Percentiles rank a stretch among this genome's conserved stretches.
Evolutionary conservation across 805 yeast genomes (phyloP).

Genomic region (Sugiyamaella boreocaroliniensis): DNA sequence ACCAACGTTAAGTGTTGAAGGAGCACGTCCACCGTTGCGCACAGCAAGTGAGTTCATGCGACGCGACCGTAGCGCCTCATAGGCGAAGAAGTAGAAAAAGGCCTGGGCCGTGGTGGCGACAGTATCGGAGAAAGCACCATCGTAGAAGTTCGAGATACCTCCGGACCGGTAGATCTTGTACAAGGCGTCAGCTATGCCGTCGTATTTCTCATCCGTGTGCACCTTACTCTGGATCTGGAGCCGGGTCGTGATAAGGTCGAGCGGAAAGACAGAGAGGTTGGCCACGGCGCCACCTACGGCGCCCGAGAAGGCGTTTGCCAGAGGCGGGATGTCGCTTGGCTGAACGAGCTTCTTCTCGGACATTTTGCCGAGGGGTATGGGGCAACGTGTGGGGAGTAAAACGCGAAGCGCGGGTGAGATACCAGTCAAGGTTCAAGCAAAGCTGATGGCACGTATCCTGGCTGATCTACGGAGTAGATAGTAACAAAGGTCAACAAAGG

Average conservation of each 20-base stretch:
- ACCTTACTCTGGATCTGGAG: slow-evolving; percentile 27
- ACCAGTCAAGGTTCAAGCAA: not conserved
- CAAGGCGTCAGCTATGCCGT: slow-evolving; percentile 70
- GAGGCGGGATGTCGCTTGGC: slow-evolving; percentile 25
- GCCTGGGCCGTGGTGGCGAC: slow-evolving; percentile 27
- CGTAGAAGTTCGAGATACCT: slow-evolving; percentile 67
- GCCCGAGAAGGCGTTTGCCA: slow-evolving; percentile 28
- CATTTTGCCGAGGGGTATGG: not conserved
- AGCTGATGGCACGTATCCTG: no score
- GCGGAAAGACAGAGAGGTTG: slow-evolving; percentile 25
- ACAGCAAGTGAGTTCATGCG: slow-evolving; percentile 17
- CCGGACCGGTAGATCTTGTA: slow-evolving; percentile 60
- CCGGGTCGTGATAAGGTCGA: slow-evolving; percentile 29
- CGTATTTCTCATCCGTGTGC: slow-evolving; percentile 34
- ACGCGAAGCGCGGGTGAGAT: not conserved
- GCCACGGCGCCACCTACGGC: slow-evolving; percentile 31
- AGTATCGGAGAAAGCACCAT: slow-evolving; percentile 57
- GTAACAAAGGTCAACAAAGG: no score
- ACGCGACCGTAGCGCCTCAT: slow-evolving; percentile 25
- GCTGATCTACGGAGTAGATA: no score
- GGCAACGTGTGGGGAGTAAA: not conserved
- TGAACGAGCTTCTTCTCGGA: slow-evolving; percentile 7
- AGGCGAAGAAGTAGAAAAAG: slow-evolving; percentile 30
- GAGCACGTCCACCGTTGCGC: slow-evolving; percentile 18
- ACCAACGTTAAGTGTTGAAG: slow-evolving; percentile 25